Evolutionary conservation across 495 filamentous ascomycete species (phyloP), one percentile per base, ranked within the genome.

Genomic region (Podospora bellae-mahoneyi): DNA sequence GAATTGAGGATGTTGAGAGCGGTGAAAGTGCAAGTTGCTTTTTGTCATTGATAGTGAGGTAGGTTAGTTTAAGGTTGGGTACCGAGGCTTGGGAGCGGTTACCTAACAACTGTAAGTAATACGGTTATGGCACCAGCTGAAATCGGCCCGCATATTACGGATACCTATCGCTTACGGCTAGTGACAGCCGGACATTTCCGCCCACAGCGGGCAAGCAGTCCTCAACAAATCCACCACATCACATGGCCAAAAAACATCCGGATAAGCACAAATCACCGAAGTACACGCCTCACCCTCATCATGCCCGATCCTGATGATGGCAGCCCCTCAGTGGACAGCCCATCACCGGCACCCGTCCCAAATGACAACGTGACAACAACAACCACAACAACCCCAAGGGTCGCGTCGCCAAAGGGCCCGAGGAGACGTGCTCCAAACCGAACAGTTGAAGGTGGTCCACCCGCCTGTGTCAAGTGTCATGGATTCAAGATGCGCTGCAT

Each of bases 401-500:
- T 10, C 39, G 39, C 39, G 39, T 48, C 15, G 39, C 39, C 39
- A 48, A 48, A 48, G 39, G 30, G 30, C 7, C 3, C 30, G 4
- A 48, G 39, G 15, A 48, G 39, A 48, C 9, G 39, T 16, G 39
- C 39, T 48, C 39, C 39, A 10, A 48, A 48, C 15, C 39, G 39
- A 48, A 48, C 39, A 9, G 15, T 48, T 16, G 39, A 48, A 2
- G 39, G 39, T 48, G 39, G 39, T 48, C 39, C 15, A 3, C 39
- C 39, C 7, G 39, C 39, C 13, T 58, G 55, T 58, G 55, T 20
- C 18, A 58, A 58, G 23, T 58, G 55, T 18, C 55, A 58, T 26
- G 23, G 55, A 15, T 26, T 58, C 55, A 58, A 58, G 18, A 58
- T 58, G 55, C 55, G 55, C 18, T 58, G 55, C 18, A 58, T 58